These are phyloP conservation scores for Naganishia kalamii DNA, from an alignment of 768 basidiomycete genomes.

Conservation along the genomic window DNA sequence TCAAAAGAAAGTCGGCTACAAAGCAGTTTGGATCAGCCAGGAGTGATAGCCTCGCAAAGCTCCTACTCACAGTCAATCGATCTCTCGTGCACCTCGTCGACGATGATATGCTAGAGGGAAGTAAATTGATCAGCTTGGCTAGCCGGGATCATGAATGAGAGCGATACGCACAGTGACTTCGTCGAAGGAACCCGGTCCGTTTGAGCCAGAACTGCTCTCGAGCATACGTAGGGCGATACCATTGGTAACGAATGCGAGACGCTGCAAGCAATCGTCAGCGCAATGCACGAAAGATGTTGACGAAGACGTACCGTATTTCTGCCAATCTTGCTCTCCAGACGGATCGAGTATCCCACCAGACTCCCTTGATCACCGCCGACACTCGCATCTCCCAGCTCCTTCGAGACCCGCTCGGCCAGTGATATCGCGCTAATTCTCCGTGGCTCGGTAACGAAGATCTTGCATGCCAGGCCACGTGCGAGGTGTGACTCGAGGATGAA, in stretches of 20 bases:
- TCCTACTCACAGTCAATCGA: constrained; percentile 65
- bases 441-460: constrained; percentile 91
- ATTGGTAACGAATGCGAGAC: constrained; percentile 70
- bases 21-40: not conserved
- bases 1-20: constrained; percentile 76
- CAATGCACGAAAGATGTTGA: not conserved
- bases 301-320: constrained; percentile 55
- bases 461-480: constrained; percentile 71
- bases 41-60: too few relatives aligned
- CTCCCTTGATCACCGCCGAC: constrained; percentile 34
- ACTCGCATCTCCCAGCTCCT: constrained; percentile 71
- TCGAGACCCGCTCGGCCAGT: constrained; percentile 86
- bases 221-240: constrained; percentile 95
- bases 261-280: constrained; percentile 9
- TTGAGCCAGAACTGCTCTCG: constrained; percentile 65
- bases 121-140: not conserved
- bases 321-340: constrained; percentile 78
- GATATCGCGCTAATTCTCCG: constrained; percentile 93
- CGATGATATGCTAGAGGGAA: constrained; percentile 69
- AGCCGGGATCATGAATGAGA: not conserved
- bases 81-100: constrained; percentile 95
- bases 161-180: constrained; percentile 71
- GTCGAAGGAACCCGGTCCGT: constrained; percentile 70
- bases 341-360: constrained; percentile 88
- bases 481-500: constrained; percentile 90